Evolutionary conservation across 768 basidiomycete species (phyloP).

Genomic region (Pleurotus eryngii): DNA sequence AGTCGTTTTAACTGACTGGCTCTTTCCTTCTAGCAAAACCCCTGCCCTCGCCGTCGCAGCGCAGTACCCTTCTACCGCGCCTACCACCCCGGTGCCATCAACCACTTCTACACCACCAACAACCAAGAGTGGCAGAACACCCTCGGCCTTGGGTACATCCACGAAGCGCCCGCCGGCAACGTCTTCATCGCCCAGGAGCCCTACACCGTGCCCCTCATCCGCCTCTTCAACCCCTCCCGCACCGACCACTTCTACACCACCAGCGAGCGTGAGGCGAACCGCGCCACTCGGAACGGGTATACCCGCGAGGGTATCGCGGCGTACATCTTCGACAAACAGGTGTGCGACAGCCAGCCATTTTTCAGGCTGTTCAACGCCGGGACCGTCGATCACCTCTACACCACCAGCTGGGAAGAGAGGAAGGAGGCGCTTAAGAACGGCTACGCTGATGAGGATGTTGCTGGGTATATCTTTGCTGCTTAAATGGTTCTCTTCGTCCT

Average conservation of each 20-base stretch:
- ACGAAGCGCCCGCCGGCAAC: no score
- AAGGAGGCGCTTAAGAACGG: background rate
- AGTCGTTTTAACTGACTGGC: no score
- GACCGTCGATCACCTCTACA: background rate
- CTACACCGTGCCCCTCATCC: background rate
- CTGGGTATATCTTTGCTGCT: conserved; percentile 1
- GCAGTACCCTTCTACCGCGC: no score
- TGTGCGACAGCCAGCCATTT: background rate
- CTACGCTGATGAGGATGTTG: background rate
- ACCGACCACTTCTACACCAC: background rate
- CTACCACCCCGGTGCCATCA: no score
- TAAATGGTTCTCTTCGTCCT: no score
- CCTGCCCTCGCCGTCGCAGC: no score
- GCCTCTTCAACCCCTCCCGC: background rate
- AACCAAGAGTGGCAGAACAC: no score
- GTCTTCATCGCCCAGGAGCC: no score
- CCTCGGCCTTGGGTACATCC: no score
- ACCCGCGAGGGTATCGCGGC: background rate
- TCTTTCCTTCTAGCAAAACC: no score
- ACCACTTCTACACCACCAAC: no score
- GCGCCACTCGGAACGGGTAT: background rate
- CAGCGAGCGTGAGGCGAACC: no score
- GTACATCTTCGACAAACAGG: background rate
- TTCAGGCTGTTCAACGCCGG: background rate
- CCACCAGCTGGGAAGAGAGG: background rate